Conservation (phyloP, 1,139 yeast genomes). For the Protomyces gravidus region DNA sequence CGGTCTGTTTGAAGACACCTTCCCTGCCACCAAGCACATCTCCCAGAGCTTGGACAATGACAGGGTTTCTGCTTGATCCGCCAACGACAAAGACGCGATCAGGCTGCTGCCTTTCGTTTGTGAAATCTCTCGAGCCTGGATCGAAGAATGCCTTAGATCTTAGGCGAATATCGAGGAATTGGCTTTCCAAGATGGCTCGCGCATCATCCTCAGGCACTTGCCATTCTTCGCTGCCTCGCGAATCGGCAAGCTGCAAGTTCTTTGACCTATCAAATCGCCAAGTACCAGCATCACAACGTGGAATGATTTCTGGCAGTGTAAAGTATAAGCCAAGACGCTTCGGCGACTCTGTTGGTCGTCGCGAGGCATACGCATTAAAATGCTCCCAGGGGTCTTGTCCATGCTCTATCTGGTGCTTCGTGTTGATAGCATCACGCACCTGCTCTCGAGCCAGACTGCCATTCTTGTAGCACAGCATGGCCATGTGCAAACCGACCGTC, state of each 20-base stretch:
- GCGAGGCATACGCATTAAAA: conserved; percentile 48
- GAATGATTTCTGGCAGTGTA: conserved; percentile 85
- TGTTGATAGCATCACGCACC: conserved; percentile 60
- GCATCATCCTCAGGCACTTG: conserved; percentile 59
- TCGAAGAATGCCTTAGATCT: conserved; percentile 70
- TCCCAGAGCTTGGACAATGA: conserved; percentile 66
- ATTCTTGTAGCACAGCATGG: conserved; percentile 90
- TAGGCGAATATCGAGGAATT: conserved; percentile 75
- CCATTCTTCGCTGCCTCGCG: conserved; percentile 41
- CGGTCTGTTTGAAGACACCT: conserved; percentile 59
- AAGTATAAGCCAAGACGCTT: conserved; percentile 67
- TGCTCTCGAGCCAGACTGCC: conserved; percentile 84
- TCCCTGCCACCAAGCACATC: conserved; percentile 59
- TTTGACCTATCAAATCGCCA: conserved; percentile 37
- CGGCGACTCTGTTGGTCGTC: conserved; percentile 27
- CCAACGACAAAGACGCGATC: conserved; percentile 71
- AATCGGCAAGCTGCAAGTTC: conserved; percentile 27
- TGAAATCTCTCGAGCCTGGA: conserved; percentile 30
- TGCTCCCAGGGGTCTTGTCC: conserved; percentile 52
- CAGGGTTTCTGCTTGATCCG: conserved; percentile 71
- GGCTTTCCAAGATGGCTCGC: conserved; percentile 74
- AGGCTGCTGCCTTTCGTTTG: conserved; percentile 30
- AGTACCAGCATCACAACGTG: conserved; percentile 53
- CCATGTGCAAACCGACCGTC: conserved; percentile 72
- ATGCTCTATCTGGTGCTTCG: conserved; percentile 34